A percentile compares a stretch with the other conserved stretches of the same genome.
Evolutionary conservation across 2,329 filamentous ascomycete genomes (phyloP).

Genomic region (Macrophomina pseudophaseolina): DNA sequence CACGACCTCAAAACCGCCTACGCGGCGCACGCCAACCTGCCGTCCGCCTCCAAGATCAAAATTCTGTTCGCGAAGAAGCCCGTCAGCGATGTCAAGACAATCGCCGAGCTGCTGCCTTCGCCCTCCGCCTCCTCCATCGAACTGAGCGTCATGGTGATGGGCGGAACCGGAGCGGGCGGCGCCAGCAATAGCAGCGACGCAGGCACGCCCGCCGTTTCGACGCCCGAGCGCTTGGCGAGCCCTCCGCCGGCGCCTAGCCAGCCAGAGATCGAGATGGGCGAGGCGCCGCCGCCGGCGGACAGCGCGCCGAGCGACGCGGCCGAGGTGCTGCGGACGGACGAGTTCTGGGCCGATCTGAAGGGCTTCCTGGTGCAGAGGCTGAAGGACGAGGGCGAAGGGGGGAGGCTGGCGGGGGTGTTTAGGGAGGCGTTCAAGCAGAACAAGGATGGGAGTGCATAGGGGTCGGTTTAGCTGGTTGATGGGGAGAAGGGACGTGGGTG

Average conservation of each 20-base stretch:
- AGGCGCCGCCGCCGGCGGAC: constrained; percentile 51
- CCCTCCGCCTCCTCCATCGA: constrained; percentile 58
- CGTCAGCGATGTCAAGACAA: constrained; percentile 73
- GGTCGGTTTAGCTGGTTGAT: not conserved
- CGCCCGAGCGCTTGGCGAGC: constrained; percentile 15
- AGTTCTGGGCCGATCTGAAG: constrained; percentile 86
- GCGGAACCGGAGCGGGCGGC: constrained; percentile 58
- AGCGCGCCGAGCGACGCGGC: constrained; percentile 58
- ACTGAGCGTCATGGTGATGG: constrained; percentile 87
- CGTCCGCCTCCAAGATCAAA: constrained; percentile 72
- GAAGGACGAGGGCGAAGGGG: constrained; percentile 70
- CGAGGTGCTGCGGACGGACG: constrained; percentile 68
- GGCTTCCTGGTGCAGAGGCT: constrained; percentile 80
- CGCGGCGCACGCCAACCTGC: constrained; percentile 64
- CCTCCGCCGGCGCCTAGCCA: not conserved
- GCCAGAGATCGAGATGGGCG: constrained; percentile 28
- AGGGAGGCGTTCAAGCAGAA: constrained; percentile 68
- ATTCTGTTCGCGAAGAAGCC: constrained; percentile 88
- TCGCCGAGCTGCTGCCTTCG: constrained; percentile 71
- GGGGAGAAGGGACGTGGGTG: no score
- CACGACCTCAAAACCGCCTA: constrained; percentile 78
- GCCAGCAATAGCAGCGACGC: constrained; percentile 29
- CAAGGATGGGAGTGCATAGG: not conserved
- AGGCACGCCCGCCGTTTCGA: constrained; percentile 13
- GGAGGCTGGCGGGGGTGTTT: constrained; percentile 70